Percentiles rank a stretch among this genome's conserved stretches.
These are phyloP conservation scores for Paspalum vaginatum DNA, from an alignment of 176 grass and related monocot genomes.

Conservation along the genomic window DNA sequence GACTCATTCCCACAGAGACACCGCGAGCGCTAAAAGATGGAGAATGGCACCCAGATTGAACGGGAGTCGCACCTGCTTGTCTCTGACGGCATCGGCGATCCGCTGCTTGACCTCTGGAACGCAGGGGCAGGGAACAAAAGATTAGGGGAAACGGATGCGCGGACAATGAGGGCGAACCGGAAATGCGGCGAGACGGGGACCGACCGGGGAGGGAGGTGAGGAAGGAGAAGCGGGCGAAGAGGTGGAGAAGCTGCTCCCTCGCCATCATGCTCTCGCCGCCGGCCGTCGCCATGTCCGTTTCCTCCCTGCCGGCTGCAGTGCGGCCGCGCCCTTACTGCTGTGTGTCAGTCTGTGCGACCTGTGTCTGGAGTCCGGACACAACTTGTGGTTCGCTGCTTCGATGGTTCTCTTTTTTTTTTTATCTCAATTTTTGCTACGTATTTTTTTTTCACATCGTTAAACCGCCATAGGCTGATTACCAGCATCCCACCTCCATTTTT, in stretches of 20 bases:
- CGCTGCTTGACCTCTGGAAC: slow-evolving; percentile 67
- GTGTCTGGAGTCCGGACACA: too few relatives aligned
- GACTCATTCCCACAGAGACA: background rate
- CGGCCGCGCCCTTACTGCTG: background rate
- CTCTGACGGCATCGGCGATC: slow-evolving; percentile 71
- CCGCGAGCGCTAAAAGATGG: background rate
- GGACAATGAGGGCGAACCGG: background rate
- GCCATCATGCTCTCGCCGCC: slow-evolving; percentile 56
- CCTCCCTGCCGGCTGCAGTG: background rate
- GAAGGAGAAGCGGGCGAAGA: slow-evolving; percentile 73
- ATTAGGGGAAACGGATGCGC: background rate
- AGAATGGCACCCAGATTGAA: background rate
- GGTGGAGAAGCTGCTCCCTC: slow-evolving; percentile 66
- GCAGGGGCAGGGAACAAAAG: background rate
- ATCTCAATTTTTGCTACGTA: background rate
- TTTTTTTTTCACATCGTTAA: too few relatives aligned
- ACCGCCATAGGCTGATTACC: too few relatives aligned
- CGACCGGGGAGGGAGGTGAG: slow-evolving; percentile 66
- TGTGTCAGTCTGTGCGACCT: too few relatives aligned
- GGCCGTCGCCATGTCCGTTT: slow-evolving; percentile 25
- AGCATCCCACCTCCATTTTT: too few relatives aligned
- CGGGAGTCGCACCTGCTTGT: slow-evolving; percentile 53
- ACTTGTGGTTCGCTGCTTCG: too few relatives aligned
- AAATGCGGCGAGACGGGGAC: background rate
- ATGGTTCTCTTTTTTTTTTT: background rate